phyloP scores from a whole-genome alignment of 345 rosid genomes.

The Pugionium dolabratum region DNA sequence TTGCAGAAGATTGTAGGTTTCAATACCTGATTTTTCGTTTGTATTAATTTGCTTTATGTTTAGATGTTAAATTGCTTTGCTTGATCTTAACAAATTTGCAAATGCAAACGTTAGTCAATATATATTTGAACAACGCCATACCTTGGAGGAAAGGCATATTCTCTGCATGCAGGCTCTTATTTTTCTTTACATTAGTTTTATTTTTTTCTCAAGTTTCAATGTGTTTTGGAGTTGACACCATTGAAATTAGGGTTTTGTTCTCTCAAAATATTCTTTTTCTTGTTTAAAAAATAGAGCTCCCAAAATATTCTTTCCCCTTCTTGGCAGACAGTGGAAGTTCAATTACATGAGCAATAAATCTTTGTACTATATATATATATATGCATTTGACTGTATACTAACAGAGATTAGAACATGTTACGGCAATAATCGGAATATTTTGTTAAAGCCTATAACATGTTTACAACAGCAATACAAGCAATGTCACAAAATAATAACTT shows the following conservation, averaged over 20 bases:
- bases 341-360: conserved; percentile 13
- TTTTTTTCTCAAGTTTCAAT: conserved; percentile 33
- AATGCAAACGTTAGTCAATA: too few species aligned
- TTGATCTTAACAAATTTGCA: too few species aligned
- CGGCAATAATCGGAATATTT: neutral
- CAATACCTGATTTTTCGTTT: too few species aligned
- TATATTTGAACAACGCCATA: neutral
- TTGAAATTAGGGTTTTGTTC: conserved; percentile 36
- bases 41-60: neutral
- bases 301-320: conserved; percentile 39
- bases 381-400: neutral
- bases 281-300: neutral
- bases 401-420: conserved; percentile 17
- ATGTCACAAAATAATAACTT: conserved; percentile 18
- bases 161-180: conserved; percentile 29
- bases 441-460: conserved; percentile 1
- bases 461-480: neutral
- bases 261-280: neutral
- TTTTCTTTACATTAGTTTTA: neutral
- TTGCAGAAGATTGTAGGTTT: too few species aligned
- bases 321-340: conserved; percentile 37
- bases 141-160: conserved; percentile 26
- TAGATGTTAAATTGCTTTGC: neutral
- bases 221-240: conserved; percentile 36
- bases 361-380: neutral